Evolutionary conservation across 139 green algal genomes (phyloP).

Genomic region (Closterium sp.): DNA sequence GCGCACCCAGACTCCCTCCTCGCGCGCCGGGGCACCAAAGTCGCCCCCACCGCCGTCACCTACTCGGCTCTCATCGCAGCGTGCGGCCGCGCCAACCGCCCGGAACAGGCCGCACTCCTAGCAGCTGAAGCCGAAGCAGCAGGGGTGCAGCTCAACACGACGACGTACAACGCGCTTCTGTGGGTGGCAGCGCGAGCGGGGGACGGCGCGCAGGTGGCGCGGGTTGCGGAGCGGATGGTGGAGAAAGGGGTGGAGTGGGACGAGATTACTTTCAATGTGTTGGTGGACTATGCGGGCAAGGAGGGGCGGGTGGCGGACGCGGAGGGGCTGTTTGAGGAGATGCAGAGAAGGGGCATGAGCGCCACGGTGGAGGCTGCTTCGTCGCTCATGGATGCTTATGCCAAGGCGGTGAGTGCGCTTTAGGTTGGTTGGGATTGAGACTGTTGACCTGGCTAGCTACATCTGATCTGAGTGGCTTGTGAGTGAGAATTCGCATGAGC

Average conservation of each 20-base stretch:
- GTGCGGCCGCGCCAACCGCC: not conserved
- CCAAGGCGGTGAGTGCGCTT: constrained; percentile 13
- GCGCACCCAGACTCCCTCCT: not conserved
- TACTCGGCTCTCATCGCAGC: constrained; percentile 17
- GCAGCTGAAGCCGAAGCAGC: constrained; percentile 19
- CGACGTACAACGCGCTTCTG: constrained; percentile 34
- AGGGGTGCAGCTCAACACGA: constrained; percentile 25
- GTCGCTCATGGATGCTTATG: constrained; percentile 28
- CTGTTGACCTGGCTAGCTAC: too few species aligned
- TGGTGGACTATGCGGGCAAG: constrained; percentile 28
- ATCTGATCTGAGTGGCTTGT: too few species aligned
- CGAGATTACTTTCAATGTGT: constrained; percentile 17
- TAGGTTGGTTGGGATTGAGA: not conserved
- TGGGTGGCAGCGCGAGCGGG: not conserved
- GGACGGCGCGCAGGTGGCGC: not conserved
- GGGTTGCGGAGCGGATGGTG: constrained; percentile 21
- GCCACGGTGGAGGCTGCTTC: constrained; percentile 27
- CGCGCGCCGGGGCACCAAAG: not conserved
- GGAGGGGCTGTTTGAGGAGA: constrained; percentile 35
- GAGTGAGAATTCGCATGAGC: too few species aligned
- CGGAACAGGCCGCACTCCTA: not conserved
- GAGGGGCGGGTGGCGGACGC: constrained; percentile 22
- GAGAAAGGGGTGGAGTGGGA: constrained; percentile 2
- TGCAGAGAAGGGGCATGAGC: not conserved
- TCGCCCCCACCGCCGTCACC: constrained; percentile 20